These are phyloP conservation scores for Auricularia heimuer DNA, from an alignment of 768 basidiomycete species.

Conservation along the genomic window DNA sequence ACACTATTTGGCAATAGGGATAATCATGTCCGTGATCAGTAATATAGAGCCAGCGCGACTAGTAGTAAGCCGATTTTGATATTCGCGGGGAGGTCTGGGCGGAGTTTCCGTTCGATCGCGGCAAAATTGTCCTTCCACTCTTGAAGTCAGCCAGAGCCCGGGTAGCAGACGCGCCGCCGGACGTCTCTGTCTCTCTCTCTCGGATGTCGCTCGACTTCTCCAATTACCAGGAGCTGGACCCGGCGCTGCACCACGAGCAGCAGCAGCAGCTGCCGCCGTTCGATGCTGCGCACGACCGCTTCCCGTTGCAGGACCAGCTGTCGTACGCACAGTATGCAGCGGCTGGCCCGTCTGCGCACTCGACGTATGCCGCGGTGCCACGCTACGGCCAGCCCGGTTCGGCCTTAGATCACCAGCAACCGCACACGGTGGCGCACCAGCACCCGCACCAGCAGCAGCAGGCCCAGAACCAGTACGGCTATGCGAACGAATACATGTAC, in stretches of 20 bases:
- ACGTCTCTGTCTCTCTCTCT: not conserved
- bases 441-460: not conserved
- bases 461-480: not conserved
- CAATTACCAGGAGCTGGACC: not conserved
- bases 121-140: not conserved
- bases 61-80: not conserved
- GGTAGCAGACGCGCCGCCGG: not conserved
- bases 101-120: not conserved
- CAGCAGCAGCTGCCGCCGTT: not conserved
- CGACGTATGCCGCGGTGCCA: not conserved
- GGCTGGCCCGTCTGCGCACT: not conserved
- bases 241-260: not conserved
- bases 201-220: constrained; percentile 1
- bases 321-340: not conserved
- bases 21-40: not conserved
- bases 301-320: not conserved
- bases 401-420: not conserved
- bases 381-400: not conserved
- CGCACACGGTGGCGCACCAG: not conserved
- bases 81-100: not conserved
- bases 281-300: not conserved
- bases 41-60: not conserved
- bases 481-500: not conserved
- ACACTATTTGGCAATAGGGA: not conserved
- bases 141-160: not conserved